A percentile compares a stretch with the other conserved stretches of the same genome.
These are phyloP conservation scores for Sapria himalayana DNA, from an alignment of 345 rosid species.

Conservation along the genomic window DNA sequence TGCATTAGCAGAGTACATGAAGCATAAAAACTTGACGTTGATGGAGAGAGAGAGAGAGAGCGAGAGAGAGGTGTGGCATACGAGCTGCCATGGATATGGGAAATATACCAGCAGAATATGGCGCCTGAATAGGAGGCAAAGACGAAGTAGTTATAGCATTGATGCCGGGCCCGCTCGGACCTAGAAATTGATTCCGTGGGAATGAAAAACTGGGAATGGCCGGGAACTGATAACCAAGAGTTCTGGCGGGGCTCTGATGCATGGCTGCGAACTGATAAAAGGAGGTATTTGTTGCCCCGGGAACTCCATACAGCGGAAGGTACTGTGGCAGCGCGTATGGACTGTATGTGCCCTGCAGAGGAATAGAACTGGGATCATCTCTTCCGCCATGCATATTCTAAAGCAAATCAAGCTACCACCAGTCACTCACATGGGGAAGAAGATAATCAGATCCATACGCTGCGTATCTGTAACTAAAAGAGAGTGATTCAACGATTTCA, in stretches of 20 bases:
- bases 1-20: no score
- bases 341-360: slow-evolving; percentile 38
- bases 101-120: slow-evolving; percentile 39
- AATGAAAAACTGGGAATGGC: slow-evolving; percentile 45
- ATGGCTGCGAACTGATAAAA: slow-evolving; percentile 51
- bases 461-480: slow-evolving; percentile 35
- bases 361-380: no score
- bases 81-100: no score
- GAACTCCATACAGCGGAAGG: slow-evolving; percentile 68
- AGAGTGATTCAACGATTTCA: slow-evolving; percentile 3
- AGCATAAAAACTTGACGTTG: no score
- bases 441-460: slow-evolving; percentile 59
- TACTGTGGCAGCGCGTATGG: slow-evolving; percentile 62
- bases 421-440: slow-evolving; percentile 50
- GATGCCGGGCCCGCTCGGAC: slow-evolving; percentile 36
- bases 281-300: slow-evolving; percentile 37
- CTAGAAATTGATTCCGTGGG: slow-evolving; percentile 57
- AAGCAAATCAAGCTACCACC: slow-evolving; percentile 1
- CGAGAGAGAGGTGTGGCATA: no score
- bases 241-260: slow-evolving; percentile 42
- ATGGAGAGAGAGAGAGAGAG: no score
- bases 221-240: slow-evolving; percentile 55
- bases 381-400: slow-evolving; percentile 1
- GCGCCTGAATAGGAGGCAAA: slow-evolving; percentile 41
- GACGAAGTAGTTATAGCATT: slow-evolving; percentile 44